A percentile compares a stretch with the other conserved stretches of the same genome.
Evolutionary conservation across 148 eudicot genomes (phyloP).

Genomic region (Chenopodium album): DNA sequence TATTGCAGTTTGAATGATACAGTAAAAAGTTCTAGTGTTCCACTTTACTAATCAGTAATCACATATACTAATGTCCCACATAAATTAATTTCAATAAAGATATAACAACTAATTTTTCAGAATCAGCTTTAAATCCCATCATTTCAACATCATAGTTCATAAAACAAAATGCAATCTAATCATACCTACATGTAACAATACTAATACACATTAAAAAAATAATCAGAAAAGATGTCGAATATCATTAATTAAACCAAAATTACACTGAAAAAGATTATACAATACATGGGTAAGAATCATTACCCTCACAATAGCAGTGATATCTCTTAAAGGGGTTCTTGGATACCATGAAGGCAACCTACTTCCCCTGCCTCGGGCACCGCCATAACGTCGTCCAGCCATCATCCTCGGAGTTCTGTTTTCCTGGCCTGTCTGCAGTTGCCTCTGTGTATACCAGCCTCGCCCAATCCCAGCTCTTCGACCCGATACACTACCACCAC

Average conservation of each 20-base stretch:
- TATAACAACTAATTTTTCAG: not conserved
- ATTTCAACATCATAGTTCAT: not conserved
- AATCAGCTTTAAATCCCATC: not conserved
- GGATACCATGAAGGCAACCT: constrained; percentile 73
- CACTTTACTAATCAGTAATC: not conserved
- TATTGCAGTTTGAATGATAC: not conserved
- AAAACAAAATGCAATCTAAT: not conserved
- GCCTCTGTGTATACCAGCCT: constrained; percentile 18
- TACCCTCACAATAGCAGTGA: constrained; percentile 62
- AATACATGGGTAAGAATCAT: constrained; percentile 3
- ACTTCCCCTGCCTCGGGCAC: constrained; percentile 36
- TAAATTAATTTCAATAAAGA: not conserved
- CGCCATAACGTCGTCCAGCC: constrained; percentile 17
- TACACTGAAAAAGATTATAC: not conserved
- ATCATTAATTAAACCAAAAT: not conserved
- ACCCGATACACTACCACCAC: constrained; percentile 24
- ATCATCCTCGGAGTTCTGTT: constrained; percentile 23
- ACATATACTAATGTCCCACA: not conserved
- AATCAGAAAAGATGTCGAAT: not conserved
- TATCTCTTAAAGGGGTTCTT: constrained; percentile 56
- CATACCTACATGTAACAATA: not conserved
- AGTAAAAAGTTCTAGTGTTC: not conserved
- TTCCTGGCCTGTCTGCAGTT: constrained; percentile 24
- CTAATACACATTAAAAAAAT: not conserved
- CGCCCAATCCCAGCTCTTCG: constrained; percentile 25